phyloP scores from a whole-genome alignment of 1,284 basidiomycete species.

The Pseudozyma sp. region DNA sequence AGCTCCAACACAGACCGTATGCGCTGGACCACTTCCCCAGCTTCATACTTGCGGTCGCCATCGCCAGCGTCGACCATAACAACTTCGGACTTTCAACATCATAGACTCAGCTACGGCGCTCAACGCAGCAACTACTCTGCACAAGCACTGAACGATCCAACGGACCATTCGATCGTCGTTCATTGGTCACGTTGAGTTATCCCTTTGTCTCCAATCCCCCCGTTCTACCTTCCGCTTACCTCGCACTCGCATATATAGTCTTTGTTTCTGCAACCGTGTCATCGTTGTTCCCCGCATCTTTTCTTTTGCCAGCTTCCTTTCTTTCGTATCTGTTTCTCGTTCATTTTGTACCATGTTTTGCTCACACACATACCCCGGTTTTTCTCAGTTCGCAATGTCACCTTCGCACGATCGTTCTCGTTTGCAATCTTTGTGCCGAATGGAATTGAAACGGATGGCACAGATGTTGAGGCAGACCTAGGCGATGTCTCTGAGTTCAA shows the following conservation, averaged over 20 bases:
- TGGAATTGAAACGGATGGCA: neutral
- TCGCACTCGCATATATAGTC: conserved; percentile 12
- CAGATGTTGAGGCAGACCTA: conserved; percentile 1
- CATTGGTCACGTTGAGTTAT: conserved; percentile 36
- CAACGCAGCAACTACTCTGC: conserved; percentile 8
- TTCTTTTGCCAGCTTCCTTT: neutral
- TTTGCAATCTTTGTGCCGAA: neutral
- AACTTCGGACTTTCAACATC: neutral
- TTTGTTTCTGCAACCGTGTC: neutral
- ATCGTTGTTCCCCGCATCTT: neutral
- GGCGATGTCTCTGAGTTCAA: conserved; percentile 36
- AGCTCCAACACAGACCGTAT: conserved; percentile 26
- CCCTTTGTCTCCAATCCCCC: neutral
- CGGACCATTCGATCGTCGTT: conserved; percentile 30
- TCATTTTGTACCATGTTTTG: conserved; percentile 20
- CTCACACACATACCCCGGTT: conserved; percentile 13
- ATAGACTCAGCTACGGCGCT: conserved; percentile 5
- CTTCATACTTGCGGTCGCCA: conserved; percentile 3
- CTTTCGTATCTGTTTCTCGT: conserved; percentile 5
- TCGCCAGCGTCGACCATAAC: conserved; percentile 12
- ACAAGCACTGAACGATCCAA: conserved; percentile 1
- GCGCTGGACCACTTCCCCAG: conserved; percentile 31
- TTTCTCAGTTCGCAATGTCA: conserved; percentile 18
- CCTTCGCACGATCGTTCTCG: neutral
- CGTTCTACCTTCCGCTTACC: neutral